Percentiles rank a stretch among this genome's conserved stretches.
Conservation (phyloP, 768 basidiomycete species). For the Pleurotus tuber-regium region DNA sequence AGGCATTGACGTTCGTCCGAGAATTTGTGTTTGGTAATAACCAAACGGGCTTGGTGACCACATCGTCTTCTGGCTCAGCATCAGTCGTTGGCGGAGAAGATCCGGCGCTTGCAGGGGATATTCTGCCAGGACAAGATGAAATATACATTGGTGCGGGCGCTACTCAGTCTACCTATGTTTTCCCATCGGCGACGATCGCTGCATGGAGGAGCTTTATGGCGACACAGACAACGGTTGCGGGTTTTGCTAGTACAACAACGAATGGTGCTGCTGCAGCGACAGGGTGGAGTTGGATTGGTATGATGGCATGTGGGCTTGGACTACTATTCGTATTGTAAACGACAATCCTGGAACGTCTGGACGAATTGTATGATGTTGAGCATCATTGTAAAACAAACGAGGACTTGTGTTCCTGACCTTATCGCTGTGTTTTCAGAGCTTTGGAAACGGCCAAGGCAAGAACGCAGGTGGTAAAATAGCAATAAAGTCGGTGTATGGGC, state of each 20-base stretch:
- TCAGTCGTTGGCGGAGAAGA: conserved; percentile 49
- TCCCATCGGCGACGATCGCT: conserved; percentile 51
- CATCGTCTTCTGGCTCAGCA: conserved; percentile 22
- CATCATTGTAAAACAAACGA: too few species aligned
- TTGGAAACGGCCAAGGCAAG: too few species aligned
- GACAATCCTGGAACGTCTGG: too few species aligned
- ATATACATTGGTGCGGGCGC: conserved; percentile 54
- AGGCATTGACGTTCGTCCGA: conserved; percentile 62
- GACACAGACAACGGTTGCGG: conserved; percentile 31
- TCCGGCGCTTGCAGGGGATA: conserved; percentile 37
- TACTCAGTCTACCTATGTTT: conserved; percentile 51
- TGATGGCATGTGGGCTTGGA: not conserved
- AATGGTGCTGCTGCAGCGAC: not conserved
- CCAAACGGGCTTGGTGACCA: conserved; percentile 52
- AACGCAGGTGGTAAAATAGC: too few species aligned
- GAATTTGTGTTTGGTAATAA: conserved; percentile 70
- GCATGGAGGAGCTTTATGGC: conserved; percentile 54
- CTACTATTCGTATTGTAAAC: not conserved
- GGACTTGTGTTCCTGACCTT: too few species aligned
- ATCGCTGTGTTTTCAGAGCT: too few species aligned
- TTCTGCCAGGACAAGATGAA: conserved; percentile 53
- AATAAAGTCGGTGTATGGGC: too few species aligned
- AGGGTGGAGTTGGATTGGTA: not conserved
- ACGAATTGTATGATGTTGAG: too few species aligned
- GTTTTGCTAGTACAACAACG: not conserved